Base-by-base conservation (phyloP, 768 basidiomycete genomes). In the Sporobolomyces phaffii region DNA sequence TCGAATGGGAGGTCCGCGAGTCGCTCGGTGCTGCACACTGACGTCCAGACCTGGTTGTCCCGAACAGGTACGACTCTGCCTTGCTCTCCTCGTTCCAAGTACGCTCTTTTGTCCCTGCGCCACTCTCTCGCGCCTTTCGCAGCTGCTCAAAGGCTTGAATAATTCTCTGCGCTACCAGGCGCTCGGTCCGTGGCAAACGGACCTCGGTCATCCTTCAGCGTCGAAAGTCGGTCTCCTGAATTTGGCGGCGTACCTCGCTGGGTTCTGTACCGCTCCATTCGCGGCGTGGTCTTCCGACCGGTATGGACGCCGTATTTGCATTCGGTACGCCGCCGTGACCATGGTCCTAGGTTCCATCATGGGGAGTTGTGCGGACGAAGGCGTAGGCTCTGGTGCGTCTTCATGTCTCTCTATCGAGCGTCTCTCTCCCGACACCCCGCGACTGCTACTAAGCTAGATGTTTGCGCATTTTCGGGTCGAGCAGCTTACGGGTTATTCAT, bases 1-100 rank as follows among this genome's bases (percentile, higher is more conserved):
- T 40, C 38, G 38, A 18, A 40, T 18, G 10, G 38, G 18, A 40
- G 38, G 38, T 10, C 38, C 17, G 10, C 38, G 38, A 38, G 38
- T 38, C 38, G 38, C 38, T 38, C 38, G 9, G 38, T 38, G 38
- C n/a, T n/a, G n/a, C n/a, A 20, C 33, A 18, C 31, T 33, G 33
- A 7, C 22, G 24, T 7, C 8, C 41, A 14, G 5, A 6, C 5
- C 20, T 41, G 33, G 2, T 31, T 22, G 2, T 33, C 29, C 3
- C 13, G 26, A 33, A 53, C 49, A 58, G 66, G 10, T 69, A 63
- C 56, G 67, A 69, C 26, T 54, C 53, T 7, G 67, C 73, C 7
- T 61, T 75, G 4, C 59, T 75, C 36, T 70, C 68, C 26, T 64
- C 69, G 47, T 69, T 71, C 36, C 74, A 75, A 34, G 56, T 58